Evolutionary conservation across 148 eudicot genomes (phyloP).

Genomic region (Suaeda aralocaspica): DNA sequence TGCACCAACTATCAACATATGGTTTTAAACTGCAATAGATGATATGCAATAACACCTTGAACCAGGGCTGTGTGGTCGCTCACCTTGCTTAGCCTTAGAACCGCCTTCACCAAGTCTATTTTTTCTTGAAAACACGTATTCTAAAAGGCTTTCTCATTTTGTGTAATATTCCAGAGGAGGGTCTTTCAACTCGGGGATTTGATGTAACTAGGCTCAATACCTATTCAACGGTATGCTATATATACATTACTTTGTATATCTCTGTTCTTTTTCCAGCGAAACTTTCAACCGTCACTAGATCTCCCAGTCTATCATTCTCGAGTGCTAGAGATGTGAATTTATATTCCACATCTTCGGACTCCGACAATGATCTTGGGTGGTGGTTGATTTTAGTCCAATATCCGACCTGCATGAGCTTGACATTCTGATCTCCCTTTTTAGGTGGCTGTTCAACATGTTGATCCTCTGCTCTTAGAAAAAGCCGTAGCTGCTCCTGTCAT

Average conservation of each 20-base stretch:
- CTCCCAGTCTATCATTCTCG: background rate
- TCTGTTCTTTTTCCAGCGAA: background rate
- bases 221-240: slow-evolving; percentile 68
- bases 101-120: too few relatives aligned
- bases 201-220: slow-evolving; percentile 85
- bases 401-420: background rate
- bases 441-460: slow-evolving; percentile 78
- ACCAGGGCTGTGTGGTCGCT: too few relatives aligned
- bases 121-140: too few relatives aligned
- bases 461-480: slow-evolving; percentile 46
- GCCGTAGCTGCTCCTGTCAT: slow-evolving; percentile 81
- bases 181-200: slow-evolving; percentile 81
- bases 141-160: slow-evolving; percentile 1
- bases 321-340: background rate
- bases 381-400: background rate
- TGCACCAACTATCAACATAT: too few relatives aligned
- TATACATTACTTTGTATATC: background rate
- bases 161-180: slow-evolving; percentile 57
- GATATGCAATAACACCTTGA: too few relatives aligned
- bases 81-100: too few relatives aligned
- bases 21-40: too few relatives aligned
- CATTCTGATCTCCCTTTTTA: slow-evolving; percentile 27
- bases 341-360: background rate
- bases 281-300: background rate
- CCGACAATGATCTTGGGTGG: background rate